Percentiles rank a stretch among this genome's conserved stretches.
Evolutionary conservation across 345 rosid species (phyloP).

Genomic region (Hevea brasiliensis): DNA sequence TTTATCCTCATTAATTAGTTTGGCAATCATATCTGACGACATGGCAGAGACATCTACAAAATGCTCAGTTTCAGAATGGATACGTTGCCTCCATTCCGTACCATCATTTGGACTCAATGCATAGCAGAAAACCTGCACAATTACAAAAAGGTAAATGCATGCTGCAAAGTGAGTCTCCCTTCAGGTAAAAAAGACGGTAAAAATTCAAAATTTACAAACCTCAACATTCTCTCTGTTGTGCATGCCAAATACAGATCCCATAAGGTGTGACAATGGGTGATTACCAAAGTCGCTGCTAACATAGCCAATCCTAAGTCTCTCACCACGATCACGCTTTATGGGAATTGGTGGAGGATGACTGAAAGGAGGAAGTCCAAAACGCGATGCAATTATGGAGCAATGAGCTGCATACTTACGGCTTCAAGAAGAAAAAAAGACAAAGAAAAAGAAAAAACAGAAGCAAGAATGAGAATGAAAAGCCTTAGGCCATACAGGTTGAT

Average conservation of each 20-base stretch:
- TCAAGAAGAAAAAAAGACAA: conserved; percentile 28
- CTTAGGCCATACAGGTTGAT: background rate
- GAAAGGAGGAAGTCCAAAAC: conserved; percentile 75
- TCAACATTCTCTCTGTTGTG: conserved; percentile 82
- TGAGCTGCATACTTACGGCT: conserved; percentile 96
- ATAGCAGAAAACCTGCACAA: conserved; percentile 83
- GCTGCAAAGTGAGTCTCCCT: background rate
- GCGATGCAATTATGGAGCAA: conserved; percentile 84
- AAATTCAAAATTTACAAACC: conserved; percentile 44
- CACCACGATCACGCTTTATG: conserved; percentile 54
- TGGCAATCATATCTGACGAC: conserved; percentile 86
- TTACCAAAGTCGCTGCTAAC: conserved; percentile 99
- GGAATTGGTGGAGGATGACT: conserved; percentile 65
- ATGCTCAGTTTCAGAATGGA: conserved; percentile 88
- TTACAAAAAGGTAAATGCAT: conserved; percentile 1
- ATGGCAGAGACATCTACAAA: conserved; percentile 85
- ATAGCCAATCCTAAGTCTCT: conserved; percentile 81
- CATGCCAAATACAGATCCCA: conserved; percentile 99
- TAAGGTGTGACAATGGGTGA: conserved; percentile 96
- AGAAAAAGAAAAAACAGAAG: no score
- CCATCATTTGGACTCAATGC: conserved; percentile 94
- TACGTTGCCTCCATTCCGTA: conserved; percentile 94
- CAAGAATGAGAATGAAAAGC: background rate
- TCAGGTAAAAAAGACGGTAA: background rate
- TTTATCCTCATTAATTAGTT: conserved; percentile 75